These are phyloP conservation scores for Trichosanthes truncata DNA, from an alignment of 306 rosid genomes.

Conservation along the genomic window DNA sequence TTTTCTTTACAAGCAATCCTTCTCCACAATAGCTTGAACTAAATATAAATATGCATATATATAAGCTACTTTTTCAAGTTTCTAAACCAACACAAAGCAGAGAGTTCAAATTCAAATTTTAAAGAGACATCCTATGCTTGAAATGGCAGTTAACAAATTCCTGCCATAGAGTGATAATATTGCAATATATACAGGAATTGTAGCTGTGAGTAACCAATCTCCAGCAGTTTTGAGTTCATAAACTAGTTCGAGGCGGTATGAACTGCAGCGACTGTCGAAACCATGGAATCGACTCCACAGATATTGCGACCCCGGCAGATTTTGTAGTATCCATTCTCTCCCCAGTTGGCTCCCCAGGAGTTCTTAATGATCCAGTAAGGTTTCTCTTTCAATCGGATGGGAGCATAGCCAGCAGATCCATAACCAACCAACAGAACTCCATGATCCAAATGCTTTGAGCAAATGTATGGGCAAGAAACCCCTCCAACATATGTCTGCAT, in stretches of 20 bases:
- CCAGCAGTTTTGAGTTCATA: background rate
- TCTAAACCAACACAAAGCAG: background rate
- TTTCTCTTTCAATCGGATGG: conserved; percentile 75
- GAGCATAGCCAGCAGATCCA: conserved; percentile 68
- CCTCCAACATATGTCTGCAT: conserved; percentile 94
- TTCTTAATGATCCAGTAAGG: conserved; percentile 93
- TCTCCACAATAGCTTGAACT: background rate
- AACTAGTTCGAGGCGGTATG: conserved; percentile 28
- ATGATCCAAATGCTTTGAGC: conserved; percentile 66
- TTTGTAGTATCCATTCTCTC: conserved; percentile 86
- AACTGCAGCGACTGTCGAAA: conserved; percentile 65
- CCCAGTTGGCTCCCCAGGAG: conserved; percentile 95
- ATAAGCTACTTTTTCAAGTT: background rate
- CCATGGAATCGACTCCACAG: conserved; percentile 89
- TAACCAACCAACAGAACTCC: conserved; percentile 88
- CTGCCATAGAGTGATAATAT: background rate
- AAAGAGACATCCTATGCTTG: background rate
- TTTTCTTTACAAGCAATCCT: background rate
- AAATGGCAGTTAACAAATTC: background rate
- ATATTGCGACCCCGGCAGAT: conserved; percentile 77
- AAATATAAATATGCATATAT: background rate
- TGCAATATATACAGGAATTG: background rate
- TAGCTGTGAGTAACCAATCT: no score
- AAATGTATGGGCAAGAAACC: conserved; percentile 91
- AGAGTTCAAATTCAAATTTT: background rate